Evolutionary conservation across 345 rosid species (phyloP), one percentile per base, ranked within the genome.

Genomic region (Melaleuca alternifolia): DNA sequence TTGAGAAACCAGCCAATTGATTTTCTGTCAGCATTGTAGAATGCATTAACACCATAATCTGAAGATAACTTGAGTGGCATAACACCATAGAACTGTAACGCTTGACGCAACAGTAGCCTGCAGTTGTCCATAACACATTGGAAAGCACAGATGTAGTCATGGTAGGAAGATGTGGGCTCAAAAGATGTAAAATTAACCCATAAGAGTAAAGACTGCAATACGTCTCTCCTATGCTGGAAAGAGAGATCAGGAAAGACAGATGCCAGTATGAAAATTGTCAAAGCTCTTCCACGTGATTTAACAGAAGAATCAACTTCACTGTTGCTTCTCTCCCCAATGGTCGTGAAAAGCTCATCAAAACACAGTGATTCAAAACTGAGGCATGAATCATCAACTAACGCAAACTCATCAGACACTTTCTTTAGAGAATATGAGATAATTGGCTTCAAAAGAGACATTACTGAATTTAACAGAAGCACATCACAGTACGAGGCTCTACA

Each of bases 331-430:
- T 87, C 89, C 86, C 91, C 87, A 76, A 95, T 92, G 85, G 90
- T 87, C 83, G 56, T 88, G 86, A 94, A 91, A 54, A 95, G 96
- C 89, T 94, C 96, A 86, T 92, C 92, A 86, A 94, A 95, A 92
- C 98, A 95, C 82, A 95, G 87, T 41, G 95, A 92, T 89, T 95
- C 98, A 85, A 95, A 95, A 90, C 91, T 92, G 83, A 91, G 93
- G 88, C 95, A 93, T 21, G 92, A 86, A 88, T 94, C 93, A 86
- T 91, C 93, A 88, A 88, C 89, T 75, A 89, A 56, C 24, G 83
- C 53, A 85, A 92, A 96, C 89, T 92, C 96, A 86, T 90, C 90
- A 61, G 93, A 91, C 50, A 88, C 93, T 88, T 92, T 93, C 57
- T 59, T 88, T 83, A 95, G 90, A 48, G 98, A 92, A 91, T 93